A percentile compares a stretch with the other conserved stretches of the same genome.
phyloP scores from a whole-genome alignment of 495 filamentous ascomycete species.

The Neurospora sp. region DNA sequence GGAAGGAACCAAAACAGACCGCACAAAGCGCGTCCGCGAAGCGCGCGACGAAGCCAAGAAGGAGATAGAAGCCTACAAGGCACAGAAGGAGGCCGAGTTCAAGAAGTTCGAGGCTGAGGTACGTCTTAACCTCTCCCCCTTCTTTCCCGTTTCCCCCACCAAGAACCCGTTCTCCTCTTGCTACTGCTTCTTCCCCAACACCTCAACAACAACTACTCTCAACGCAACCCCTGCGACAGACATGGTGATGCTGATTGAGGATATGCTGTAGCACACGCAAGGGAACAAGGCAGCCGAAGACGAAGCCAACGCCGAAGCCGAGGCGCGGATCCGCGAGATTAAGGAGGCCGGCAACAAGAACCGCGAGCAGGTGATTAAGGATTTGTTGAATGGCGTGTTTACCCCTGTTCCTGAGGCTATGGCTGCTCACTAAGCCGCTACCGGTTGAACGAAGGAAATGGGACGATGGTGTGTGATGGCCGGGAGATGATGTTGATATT shows the following conservation, averaged over 20 bases:
- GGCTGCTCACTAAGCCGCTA: neutral
- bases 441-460: no score
- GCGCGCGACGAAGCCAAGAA: slow-evolving; percentile 93
- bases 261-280: slow-evolving; percentile 55
- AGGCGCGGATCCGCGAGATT: slow-evolving; percentile 73
- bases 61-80: slow-evolving; percentile 91
- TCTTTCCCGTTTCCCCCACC: no score
- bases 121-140: no score
- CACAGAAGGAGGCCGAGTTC: slow-evolving; percentile 85
- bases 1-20: slow-evolving; percentile 45
- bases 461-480: neutral
- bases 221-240: no score
- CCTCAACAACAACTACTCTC: no score
- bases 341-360: slow-evolving; percentile 65
- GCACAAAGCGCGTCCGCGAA: slow-evolving; percentile 93
- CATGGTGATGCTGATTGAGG: no score
- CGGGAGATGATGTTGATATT: neutral
- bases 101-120: slow-evolving; percentile 93
- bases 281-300: slow-evolving; percentile 83
- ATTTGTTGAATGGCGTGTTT: slow-evolving; percentile 68
- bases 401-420: slow-evolving; percentile 6
- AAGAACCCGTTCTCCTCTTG: no score
- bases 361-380: slow-evolving; percentile 67
- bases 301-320: slow-evolving; percentile 73
- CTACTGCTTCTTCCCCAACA: no score